phyloP scores from a whole-genome alignment of 2,329 filamentous ascomycete species.

The Fusarium sp. region DNA sequence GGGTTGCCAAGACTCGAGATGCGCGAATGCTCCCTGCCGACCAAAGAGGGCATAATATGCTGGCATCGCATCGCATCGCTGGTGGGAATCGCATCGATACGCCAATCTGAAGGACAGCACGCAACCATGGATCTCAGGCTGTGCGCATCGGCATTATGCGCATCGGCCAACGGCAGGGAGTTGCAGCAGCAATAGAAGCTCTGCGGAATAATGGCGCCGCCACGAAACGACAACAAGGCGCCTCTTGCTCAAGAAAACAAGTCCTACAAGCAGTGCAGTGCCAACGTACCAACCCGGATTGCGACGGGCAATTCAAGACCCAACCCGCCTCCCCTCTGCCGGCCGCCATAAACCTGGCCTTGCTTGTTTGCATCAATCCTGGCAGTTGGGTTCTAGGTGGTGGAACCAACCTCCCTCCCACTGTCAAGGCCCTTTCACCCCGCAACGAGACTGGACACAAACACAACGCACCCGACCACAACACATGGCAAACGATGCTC shows the following conservation, averaged over 20 bases:
- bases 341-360: constrained; percentile 10
- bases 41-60: background rate
- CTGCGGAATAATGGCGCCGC: constrained; percentile 29
- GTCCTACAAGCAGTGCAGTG: constrained; percentile 13
- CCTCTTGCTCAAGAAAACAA: constrained; percentile 11
- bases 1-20: constrained; percentile 34
- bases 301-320: background rate
- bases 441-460: constrained; percentile 31
- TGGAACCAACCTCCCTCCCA: constrained; percentile 26
- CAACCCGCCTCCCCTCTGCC: constrained; percentile 22
- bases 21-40: constrained; percentile 6
- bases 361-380: constrained; percentile 26
- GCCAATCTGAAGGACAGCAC: constrained; percentile 23
- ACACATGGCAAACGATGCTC: constrained; percentile 22
- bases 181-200: constrained; percentile 6
- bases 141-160: constrained; percentile 22
- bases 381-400: constrained; percentile 11
- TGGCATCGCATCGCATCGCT: constrained; percentile 4
- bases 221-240: constrained; percentile 4
- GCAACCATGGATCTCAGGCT: constrained; percentile 23
- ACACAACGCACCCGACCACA: constrained; percentile 22
- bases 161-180: constrained; percentile 29
- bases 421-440: constrained; percentile 23
- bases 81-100: constrained; percentile 7
- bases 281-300: background rate